phyloP scores from a whole-genome alignment of 2,329 filamentous ascomycete genomes.

The Aspergillus thermomutatus region DNA sequence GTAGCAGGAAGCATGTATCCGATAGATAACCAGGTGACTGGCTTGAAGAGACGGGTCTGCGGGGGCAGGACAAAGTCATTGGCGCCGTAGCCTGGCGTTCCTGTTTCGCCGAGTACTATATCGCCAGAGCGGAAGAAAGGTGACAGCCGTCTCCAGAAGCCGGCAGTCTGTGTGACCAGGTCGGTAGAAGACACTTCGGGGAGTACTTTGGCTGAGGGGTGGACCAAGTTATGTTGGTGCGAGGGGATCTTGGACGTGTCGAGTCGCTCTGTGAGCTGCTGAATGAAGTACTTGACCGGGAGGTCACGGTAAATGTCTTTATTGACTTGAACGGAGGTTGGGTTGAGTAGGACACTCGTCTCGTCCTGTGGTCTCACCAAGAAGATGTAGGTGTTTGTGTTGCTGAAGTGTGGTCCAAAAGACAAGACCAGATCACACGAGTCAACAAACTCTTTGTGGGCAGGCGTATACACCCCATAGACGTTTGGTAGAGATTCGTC shows the following conservation, averaged over 20 bases:
- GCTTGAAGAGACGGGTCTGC: conserved; percentile 48
- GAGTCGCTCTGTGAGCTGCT: conserved; percentile 64
- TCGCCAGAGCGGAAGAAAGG: conserved; percentile 52
- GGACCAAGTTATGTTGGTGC: conserved; percentile 12
- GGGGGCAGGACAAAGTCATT: conserved; percentile 51
- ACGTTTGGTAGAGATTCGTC: conserved; percentile 47
- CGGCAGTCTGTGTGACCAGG: conserved; percentile 48
- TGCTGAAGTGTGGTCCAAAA: conserved; percentile 44
- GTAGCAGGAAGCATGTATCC: conserved; percentile 60
- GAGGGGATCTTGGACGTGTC: conserved; percentile 52
- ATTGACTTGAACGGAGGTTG: conserved; percentile 66
- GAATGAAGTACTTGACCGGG: conserved; percentile 73
- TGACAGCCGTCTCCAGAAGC: conserved; percentile 47
- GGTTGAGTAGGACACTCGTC: conserved; percentile 78
- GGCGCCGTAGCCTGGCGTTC: conserved; percentile 55
- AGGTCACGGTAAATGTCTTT: conserved; percentile 77
- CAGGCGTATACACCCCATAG: conserved; percentile 44
- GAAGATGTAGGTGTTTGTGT: conserved; percentile 63
- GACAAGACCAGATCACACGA: conserved; percentile 37
- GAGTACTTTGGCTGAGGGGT: conserved; percentile 44
- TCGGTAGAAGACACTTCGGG: conserved; percentile 26
- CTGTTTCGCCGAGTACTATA: conserved; percentile 57
- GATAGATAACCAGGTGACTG: conserved; percentile 58
- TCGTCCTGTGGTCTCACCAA: conserved; percentile 74
- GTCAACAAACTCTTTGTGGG: conserved; percentile 28